phyloP scores from a whole-genome alignment of 768 basidiomycete genomes.

The Boletus barrowsii region DNA sequence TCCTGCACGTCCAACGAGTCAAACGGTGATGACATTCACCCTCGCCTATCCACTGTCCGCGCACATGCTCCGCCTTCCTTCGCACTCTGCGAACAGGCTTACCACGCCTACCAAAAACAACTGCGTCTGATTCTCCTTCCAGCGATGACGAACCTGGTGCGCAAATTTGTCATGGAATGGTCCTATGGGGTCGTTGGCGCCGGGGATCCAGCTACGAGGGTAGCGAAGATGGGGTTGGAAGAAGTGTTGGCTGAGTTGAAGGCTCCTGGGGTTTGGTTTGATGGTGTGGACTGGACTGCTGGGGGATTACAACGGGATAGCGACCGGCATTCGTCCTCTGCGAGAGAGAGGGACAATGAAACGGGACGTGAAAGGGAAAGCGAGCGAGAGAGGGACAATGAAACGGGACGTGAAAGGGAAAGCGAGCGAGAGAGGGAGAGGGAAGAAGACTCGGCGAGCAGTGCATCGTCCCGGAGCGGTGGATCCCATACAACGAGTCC shows the following conservation, averaged over 20 bases:
- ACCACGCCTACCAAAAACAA: conserved; percentile 54
- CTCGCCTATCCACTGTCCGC: conserved; percentile 43
- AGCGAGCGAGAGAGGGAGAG: conserved; percentile 31
- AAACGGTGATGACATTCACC: conserved; percentile 39
- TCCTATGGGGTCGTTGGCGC: conserved; percentile 37
- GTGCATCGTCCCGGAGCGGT: conserved; percentile 45
- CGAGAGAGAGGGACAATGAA: conserved; percentile 3
- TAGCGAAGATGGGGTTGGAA: conserved; percentile 54
- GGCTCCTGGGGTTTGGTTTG: conserved; percentile 63
- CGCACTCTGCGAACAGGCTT: conserved; percentile 62
- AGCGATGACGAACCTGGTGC: conserved; percentile 66
- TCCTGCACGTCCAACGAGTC: conserved; percentile 12
- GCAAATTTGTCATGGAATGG: conserved; percentile 63
- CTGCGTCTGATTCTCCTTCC: conserved; percentile 59
- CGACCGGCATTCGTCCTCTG: conserved; percentile 39
- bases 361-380: conserved; percentile 34
- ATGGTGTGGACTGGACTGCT: conserved; percentile 63
- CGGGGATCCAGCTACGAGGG: conserved; percentile 54
- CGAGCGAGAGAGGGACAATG: conserved; percentile 23
- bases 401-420: conserved; percentile 33
- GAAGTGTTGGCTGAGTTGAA: conserved; percentile 58
- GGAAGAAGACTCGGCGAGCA: conserved; percentile 49
- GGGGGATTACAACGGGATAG: conserved; percentile 25
- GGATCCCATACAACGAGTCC: conserved; percentile 67
- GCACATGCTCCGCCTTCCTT: conserved; percentile 59